phyloP scores from a whole-genome alignment of 371 early-diverging fungal species.

The Circinella minor region DNA sequence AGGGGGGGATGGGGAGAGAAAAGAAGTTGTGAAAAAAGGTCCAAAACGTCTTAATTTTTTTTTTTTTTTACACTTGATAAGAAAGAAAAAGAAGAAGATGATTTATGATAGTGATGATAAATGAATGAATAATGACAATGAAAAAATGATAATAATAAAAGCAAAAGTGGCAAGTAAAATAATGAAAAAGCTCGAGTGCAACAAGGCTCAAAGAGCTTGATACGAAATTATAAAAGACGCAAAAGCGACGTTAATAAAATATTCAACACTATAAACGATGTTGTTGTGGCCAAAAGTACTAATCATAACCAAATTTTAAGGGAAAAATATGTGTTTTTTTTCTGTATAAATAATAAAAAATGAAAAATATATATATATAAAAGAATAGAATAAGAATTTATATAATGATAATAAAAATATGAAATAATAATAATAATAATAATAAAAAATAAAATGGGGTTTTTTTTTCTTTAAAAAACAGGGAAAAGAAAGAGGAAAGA shows the following conservation, averaged over 20 bases:
- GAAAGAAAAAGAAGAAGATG: constrained; percentile 6
- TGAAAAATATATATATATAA: background rate
- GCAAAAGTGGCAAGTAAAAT: background rate
- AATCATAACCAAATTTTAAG: constrained; percentile 11
- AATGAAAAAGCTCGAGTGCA: constrained; percentile 11
- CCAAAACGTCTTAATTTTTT: no score
- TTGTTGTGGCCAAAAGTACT: constrained; percentile 10
- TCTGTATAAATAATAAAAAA: no score
- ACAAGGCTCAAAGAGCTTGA: constrained; percentile 23
- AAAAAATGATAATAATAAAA: background rate
- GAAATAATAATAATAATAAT: background rate
- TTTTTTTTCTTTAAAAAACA: background rate
- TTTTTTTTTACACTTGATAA: background rate
- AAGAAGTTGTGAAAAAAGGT: no score
- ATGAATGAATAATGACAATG: no score
- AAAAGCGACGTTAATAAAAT: constrained; percentile 16
- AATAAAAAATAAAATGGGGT: no score
- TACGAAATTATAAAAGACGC: constrained; percentile 14
- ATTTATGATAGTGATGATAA: no score
- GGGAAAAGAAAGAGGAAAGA: background rate
- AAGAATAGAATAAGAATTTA: background rate
- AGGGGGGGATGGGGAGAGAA: background rate
- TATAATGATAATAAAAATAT: background rate
- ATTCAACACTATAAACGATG: constrained; percentile 15
- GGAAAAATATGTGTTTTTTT: background rate